These are phyloP conservation scores for Stentor roeselii DNA, from an alignment of 73 alveolate genomes.

Conservation along the genomic window DNA sequence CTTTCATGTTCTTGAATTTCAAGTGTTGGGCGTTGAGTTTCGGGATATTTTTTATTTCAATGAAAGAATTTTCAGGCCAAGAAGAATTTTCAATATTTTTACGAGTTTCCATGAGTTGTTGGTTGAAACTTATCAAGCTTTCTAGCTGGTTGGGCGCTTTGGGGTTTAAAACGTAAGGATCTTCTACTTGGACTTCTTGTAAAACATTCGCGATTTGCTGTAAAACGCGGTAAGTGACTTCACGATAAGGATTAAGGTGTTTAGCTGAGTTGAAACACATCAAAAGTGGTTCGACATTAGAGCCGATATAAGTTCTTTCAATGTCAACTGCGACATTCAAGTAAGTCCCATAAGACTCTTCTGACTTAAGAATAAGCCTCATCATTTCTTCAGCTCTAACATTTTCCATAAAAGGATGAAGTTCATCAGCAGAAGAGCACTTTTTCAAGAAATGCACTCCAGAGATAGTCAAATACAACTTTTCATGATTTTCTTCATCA, in stretches of 20 bases:
- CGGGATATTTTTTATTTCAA: too few species aligned
- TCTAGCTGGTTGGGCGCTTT: slow-evolving; percentile 38
- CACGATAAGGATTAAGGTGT: slow-evolving; percentile 57
- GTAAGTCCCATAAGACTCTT: slow-evolving; percentile 49
- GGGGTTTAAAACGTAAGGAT: slow-evolving; percentile 29
- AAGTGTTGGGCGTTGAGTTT: background rate
- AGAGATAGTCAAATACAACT: slow-evolving; percentile 57
- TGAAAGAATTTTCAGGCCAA: slow-evolving; percentile 54
- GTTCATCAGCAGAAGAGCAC: slow-evolving; percentile 43
- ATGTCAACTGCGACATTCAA: slow-evolving; percentile 61
- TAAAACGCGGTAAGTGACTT: slow-evolving; percentile 67
- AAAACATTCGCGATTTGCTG: slow-evolving; percentile 73
- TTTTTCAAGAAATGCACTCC: slow-evolving; percentile 69
- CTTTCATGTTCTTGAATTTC: slow-evolving; percentile 21
- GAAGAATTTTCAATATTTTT: slow-evolving; percentile 35
- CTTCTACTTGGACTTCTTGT: slow-evolving; percentile 39
- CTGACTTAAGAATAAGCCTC: slow-evolving; percentile 52
- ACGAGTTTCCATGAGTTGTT: slow-evolving; percentile 27
- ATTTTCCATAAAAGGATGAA: slow-evolving; percentile 45
- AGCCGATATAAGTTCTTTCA: slow-evolving; percentile 71
- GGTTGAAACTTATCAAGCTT: slow-evolving; percentile 25
- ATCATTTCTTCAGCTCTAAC: slow-evolving; percentile 42
- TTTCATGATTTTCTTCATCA: slow-evolving; percentile 64
- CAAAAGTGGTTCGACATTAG: slow-evolving; percentile 42
- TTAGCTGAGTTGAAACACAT: slow-evolving; percentile 48